Percentiles rank a stretch among this genome's conserved stretches.
Evolutionary conservation across 208 protist species (phyloP).

Genomic region (Trypanosoma caninum): DNA sequence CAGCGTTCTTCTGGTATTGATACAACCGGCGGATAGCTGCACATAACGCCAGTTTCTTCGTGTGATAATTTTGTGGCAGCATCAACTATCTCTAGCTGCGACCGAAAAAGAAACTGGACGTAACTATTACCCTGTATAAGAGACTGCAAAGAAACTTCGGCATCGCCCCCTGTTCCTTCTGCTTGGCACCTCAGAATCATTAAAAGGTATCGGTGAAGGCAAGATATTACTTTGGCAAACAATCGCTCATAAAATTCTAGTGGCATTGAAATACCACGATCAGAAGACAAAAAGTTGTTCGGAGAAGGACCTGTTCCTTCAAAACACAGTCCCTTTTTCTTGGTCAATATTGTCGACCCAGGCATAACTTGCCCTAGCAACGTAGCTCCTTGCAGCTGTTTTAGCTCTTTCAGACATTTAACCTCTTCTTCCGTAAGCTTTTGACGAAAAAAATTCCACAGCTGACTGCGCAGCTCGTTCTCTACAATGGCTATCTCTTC

Average conservation of each 20-base stretch:
- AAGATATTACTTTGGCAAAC: slow-evolving; percentile 15
- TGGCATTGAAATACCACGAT: slow-evolving; percentile 24
- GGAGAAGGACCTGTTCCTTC: not conserved
- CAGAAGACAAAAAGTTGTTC: not conserved
- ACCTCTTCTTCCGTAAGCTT: slow-evolving; percentile 54
- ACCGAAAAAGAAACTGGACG: slow-evolving; percentile 10
- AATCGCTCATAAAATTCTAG: slow-evolving; percentile 22
- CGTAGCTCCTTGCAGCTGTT: slow-evolving; percentile 6
- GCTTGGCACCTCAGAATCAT: slow-evolving; percentile 13
- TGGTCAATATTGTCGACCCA: slow-evolving; percentile 4
- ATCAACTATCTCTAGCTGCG: slow-evolving; percentile 13
- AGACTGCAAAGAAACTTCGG: slow-evolving; percentile 12
- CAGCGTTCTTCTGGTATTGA: slow-evolving; percentile 56
- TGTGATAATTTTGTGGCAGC: not conserved
- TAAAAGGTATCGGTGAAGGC: slow-evolving; percentile 18
- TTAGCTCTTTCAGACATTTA: slow-evolving; percentile 32
- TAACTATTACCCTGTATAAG: not conserved
- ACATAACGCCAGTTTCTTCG: not conserved
- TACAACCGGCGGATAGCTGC: slow-evolving; percentile 30
- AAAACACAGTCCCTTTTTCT: not conserved
- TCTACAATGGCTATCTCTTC: slow-evolving; percentile 29
- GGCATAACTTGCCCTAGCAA: not conserved
- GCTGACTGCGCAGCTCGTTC: slow-evolving; percentile 21
- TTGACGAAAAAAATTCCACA: slow-evolving; percentile 41
- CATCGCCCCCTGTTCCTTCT: not conserved